Evolutionary conservation across 2,329 filamentous ascomycete genomes (phyloP).

Genomic region (Trichocomaceae sp.): DNA sequence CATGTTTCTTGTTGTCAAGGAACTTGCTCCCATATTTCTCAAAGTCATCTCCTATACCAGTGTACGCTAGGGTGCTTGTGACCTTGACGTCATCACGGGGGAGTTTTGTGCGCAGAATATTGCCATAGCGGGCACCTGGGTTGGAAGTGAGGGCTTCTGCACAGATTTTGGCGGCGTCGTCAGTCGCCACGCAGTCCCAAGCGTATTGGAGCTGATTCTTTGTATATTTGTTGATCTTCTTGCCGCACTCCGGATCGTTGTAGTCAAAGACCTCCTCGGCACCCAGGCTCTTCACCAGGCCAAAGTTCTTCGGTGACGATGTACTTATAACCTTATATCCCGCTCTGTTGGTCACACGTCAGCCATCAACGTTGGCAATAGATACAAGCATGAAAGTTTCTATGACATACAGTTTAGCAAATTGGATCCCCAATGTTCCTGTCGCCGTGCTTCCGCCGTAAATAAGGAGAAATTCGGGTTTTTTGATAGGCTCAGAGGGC

Average conservation of each 20-base stretch:
- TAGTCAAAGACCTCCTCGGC: slow-evolving; percentile 38
- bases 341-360: slow-evolving; percentile 28
- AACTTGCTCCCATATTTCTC: neutral
- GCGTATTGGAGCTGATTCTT: slow-evolving; percentile 10
- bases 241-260: slow-evolving; percentile 29
- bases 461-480: slow-evolving; percentile 39
- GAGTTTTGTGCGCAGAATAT: neutral
- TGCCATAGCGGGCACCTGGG: slow-evolving; percentile 10
- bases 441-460: slow-evolving; percentile 40
- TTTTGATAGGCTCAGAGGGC: slow-evolving; percentile 33
- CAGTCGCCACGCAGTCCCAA: slow-evolving; percentile 5
- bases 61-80: slow-evolving; percentile 8
- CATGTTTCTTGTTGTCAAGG: slow-evolving; percentile 9
- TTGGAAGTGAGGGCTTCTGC: slow-evolving; percentile 8
- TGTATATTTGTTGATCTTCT: slow-evolving; percentile 26
- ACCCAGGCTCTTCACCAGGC: slow-evolving; percentile 28
- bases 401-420: slow-evolving; percentile 30
- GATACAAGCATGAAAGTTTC: neutral
- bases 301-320: slow-evolving; percentile 28
- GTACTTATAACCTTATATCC: slow-evolving; percentile 33
- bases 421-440: slow-evolving; percentile 34
- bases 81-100: slow-evolving; percentile 11
- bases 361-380: slow-evolving; percentile 19
- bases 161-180: slow-evolving; percentile 7
- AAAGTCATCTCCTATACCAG: slow-evolving; percentile 9